Evolutionary conservation across 225 moss, liverwort and hornwort genomes (phyloP).

Genomic region (Climacium dendroides): DNA sequence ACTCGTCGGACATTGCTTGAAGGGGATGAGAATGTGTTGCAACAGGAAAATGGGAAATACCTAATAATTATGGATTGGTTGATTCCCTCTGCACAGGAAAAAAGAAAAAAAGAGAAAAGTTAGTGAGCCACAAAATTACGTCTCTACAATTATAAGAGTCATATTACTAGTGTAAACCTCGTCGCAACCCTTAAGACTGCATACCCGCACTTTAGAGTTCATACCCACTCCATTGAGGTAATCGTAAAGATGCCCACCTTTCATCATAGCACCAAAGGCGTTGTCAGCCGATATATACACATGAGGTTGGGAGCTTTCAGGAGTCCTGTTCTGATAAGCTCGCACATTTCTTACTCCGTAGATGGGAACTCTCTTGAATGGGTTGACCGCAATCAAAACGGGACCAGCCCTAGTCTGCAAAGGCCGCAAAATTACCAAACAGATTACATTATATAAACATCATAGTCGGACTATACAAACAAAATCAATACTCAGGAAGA

Average conservation of each 20-base stretch:
- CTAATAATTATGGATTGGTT: conserved; percentile 98
- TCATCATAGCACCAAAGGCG: conserved; percentile 89
- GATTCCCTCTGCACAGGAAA: conserved; percentile 64
- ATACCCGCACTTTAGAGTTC: background rate
- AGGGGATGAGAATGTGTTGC: background rate
- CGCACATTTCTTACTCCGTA: conserved; percentile 62
- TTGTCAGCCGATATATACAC: conserved; percentile 87
- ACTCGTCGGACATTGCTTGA: background rate
- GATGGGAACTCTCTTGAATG: conserved; percentile 86
- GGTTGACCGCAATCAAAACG: conserved; percentile 92
- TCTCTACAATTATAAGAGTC: background rate
- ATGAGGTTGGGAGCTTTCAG: conserved; percentile 66
- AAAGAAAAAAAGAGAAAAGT: background rate
- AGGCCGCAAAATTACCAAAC: background rate
- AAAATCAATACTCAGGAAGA: background rate
- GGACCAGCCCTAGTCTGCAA: conserved; percentile 97
- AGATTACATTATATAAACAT: background rate
- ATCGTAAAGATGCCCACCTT: conserved; percentile 27
- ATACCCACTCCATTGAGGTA: background rate
- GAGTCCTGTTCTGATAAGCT: conserved; percentile 63
- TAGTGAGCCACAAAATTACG: background rate
- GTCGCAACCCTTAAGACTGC: background rate
- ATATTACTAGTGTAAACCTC: background rate
- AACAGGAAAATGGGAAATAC: conserved; percentile 17
- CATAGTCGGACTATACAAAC: background rate